These are phyloP conservation scores for Cotoneaster glaucophyllus DNA, from an alignment of 306 rosid species.

Conservation along the genomic window DNA sequence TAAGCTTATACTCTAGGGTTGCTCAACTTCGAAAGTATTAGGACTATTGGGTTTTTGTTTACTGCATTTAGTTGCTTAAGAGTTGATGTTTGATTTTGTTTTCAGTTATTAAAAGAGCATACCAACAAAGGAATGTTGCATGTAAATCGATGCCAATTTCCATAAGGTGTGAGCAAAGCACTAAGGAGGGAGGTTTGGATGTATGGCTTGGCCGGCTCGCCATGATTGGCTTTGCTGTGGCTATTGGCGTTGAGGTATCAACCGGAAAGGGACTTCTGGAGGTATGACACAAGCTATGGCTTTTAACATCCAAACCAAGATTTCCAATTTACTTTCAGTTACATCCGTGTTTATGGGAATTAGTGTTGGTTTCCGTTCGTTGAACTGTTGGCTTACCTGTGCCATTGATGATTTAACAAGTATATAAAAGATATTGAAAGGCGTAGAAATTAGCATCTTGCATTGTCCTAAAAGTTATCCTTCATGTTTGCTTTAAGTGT, in stretches of 20 bases:
- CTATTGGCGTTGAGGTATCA: constrained; percentile 64
- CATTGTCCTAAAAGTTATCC: not conserved
- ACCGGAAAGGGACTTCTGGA: constrained; percentile 90
- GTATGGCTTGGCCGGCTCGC: constrained; percentile 86
- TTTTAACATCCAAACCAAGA: not conserved
- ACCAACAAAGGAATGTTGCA: constrained; percentile 30
- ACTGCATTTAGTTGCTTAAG: not conserved
- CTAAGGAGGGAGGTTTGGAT: constrained; percentile 59
- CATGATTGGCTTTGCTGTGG: constrained; percentile 84
- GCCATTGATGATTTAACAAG: not conserved
- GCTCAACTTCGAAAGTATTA: not conserved
- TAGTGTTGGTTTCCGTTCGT: not conserved
- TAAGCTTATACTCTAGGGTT: not conserved
- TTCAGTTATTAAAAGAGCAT: constrained; percentile 40
- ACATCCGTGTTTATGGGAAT: constrained; percentile 14
- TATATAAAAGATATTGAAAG: not conserved
- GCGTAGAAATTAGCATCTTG: not conserved
- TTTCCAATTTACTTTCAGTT: not conserved
- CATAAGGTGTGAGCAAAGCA: constrained; percentile 65
- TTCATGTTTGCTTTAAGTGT: not conserved
- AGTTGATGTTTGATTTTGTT: constrained; percentile 9
- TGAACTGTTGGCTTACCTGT: not conserved
- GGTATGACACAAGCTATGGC: constrained; percentile 34
- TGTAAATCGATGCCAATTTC: constrained; percentile 47
- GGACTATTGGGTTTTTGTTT: not conserved